phyloP scores from a whole-genome alignment of 78 protist species.

The Bigelowiella natans region DNA sequence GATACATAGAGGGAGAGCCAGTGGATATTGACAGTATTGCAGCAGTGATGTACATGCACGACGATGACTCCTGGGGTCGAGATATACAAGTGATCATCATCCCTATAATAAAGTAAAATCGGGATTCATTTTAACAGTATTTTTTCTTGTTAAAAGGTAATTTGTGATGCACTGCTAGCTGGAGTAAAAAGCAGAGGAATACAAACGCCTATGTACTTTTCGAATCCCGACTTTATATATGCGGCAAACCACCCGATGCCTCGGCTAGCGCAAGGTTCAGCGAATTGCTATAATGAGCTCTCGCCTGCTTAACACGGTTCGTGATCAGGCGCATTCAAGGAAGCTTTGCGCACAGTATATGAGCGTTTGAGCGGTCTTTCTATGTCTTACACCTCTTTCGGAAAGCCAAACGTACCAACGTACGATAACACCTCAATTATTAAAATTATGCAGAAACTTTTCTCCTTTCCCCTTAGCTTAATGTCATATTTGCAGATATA shows the following conservation, averaged over 20 bases:
- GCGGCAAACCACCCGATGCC: background rate
- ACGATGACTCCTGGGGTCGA: background rate
- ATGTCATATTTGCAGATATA: too few species aligned
- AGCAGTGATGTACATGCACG: background rate
- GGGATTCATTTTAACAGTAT: too few species aligned
- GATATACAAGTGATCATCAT: background rate
- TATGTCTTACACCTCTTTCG: background rate
- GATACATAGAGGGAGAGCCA: background rate
- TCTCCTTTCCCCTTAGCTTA: too few species aligned
- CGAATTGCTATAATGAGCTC: too few species aligned
- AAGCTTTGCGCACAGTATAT: too few species aligned
- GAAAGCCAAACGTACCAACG: background rate
- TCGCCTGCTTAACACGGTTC: too few species aligned
- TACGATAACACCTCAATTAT: too few species aligned
- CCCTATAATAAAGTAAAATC: background rate
- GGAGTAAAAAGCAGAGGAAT: background rate
- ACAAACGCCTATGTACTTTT: background rate
- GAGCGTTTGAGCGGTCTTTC: background rate
- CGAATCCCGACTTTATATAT: background rate
- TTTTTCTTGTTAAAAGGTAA: too few species aligned
- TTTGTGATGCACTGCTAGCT: background rate
- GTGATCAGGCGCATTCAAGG: too few species aligned
- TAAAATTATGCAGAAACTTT: too few species aligned
- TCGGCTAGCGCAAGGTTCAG: background rate
- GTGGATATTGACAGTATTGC: background rate